phyloP scores from a whole-genome alignment of 129 eudicot species.

The Tagetes patula region DNA sequence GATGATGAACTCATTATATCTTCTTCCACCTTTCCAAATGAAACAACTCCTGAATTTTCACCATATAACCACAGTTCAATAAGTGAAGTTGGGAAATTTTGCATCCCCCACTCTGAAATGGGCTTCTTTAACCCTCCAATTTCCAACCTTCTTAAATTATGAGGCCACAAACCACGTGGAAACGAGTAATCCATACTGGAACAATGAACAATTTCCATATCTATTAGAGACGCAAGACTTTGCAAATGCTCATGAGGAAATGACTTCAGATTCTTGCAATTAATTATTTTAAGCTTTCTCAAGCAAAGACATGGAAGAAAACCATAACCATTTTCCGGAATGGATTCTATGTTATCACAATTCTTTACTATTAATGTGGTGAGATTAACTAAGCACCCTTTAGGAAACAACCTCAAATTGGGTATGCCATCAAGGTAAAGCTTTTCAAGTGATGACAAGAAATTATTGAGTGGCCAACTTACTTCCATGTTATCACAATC shows the following conservation, averaged over 20 bases:
- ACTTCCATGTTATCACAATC: conserved; percentile 5
- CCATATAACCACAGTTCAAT: not conserved
- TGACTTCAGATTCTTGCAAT: conserved; percentile 29
- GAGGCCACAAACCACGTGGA: conserved; percentile 33
- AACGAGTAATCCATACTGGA: conserved; percentile 10
- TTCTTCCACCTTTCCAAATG: conserved; percentile 15
- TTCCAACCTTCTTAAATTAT: not conserved
- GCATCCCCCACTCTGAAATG: conserved; percentile 19
- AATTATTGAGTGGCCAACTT: conserved; percentile 19
- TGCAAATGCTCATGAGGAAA: conserved; percentile 30
- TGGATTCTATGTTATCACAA: conserved; percentile 34
- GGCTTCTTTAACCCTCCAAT: conserved; percentile 19
- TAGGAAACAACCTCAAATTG: conserved; percentile 5
- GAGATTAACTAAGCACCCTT: conserved; percentile 25
- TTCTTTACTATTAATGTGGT: not conserved
- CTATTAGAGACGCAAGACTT: conserved; percentile 9
- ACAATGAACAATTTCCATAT: not conserved
- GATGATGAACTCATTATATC: not conserved
- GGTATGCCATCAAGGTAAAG: not conserved
- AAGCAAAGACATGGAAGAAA: conserved; percentile 23
- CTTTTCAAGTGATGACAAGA: conserved; percentile 27
- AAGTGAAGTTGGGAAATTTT: conserved; percentile 19
- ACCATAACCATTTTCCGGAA: conserved; percentile 23
- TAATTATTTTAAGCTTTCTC: not conserved
- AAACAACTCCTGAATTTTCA: conserved; percentile 15